These are phyloP conservation scores for Cystobasidium ongulense DNA, from an alignment of 768 basidiomycete species.

Conservation along the genomic window DNA sequence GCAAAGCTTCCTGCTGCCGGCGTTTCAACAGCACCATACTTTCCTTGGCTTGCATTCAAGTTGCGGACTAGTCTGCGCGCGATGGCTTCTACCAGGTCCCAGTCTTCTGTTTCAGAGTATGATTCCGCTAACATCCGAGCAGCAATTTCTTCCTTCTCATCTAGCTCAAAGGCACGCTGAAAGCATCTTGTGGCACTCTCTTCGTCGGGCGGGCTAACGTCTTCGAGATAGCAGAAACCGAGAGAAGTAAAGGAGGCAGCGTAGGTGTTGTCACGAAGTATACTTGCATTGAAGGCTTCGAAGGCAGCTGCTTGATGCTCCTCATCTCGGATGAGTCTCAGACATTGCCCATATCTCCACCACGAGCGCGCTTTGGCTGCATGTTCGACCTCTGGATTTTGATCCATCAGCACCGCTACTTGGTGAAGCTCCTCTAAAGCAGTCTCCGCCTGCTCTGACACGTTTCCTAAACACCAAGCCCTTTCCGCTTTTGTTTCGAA, in stretches of 20 bases:
- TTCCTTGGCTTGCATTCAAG: slow-evolving; percentile 62
- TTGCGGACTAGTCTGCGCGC: slow-evolving; percentile 86
- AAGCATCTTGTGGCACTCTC: slow-evolving; percentile 87
- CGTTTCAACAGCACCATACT: slow-evolving; percentile 49
- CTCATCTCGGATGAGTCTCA: slow-evolving; percentile 59
- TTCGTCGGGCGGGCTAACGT: slow-evolving; percentile 63
- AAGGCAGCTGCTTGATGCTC: slow-evolving; percentile 50
- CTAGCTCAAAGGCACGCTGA: slow-evolving; percentile 95
- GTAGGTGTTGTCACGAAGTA: slow-evolving; percentile 65
- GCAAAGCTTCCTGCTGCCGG: slow-evolving; percentile 40
- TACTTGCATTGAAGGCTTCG: slow-evolving; percentile 65
- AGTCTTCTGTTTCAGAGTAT: slow-evolving; percentile 85
- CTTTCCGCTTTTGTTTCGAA: slow-evolving; percentile 68
- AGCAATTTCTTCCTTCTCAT: slow-evolving; percentile 75
- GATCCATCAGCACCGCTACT: slow-evolving; percentile 45
- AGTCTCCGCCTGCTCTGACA: slow-evolving; percentile 40
- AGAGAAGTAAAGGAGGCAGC: slow-evolving; percentile 91
- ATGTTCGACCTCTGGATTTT: slow-evolving; percentile 51
- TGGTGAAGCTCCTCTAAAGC: slow-evolving; percentile 43
- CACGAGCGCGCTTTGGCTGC: slow-evolving; percentile 62
- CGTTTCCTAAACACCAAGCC: slow-evolving; percentile 71
- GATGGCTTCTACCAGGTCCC: slow-evolving; percentile 93
- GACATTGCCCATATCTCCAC: slow-evolving; percentile 73
- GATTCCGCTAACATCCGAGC: slow-evolving; percentile 74
- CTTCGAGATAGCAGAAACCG: slow-evolving; percentile 76